Evolutionary conservation across 2,329 filamentous ascomycete genomes (phyloP), one percentile per base, ranked within the genome.

Genomic region (Colletotrichum sp.): DNA sequence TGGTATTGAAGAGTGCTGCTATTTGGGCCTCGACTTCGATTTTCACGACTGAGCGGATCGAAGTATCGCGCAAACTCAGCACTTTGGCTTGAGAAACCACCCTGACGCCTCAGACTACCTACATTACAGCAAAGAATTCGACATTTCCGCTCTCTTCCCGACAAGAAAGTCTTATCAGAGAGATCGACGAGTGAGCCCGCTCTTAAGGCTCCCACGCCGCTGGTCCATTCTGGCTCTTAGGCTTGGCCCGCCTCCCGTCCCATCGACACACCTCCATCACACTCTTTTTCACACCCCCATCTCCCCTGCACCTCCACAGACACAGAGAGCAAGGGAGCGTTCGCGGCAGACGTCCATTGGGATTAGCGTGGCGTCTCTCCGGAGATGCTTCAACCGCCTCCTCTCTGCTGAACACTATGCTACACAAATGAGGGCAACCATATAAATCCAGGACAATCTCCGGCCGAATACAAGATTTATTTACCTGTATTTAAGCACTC

Each of bases 131-230:
- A 75, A 67, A 12, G 39, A 75, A 67, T 77, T 66, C 59, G 66
- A 71, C 75, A 75, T 77, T 75, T 71, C 66, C 75, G 67, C 21
- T 21, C 16, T 71, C 65, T 39, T 60, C 71, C 75, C 32, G 60
- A 5, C 49, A 55, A 36, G 7, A 52, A 5, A 62, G 16, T 59
- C 60, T 75, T 77, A 71, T 77, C 71, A 67, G 72, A 59, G 39
- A 77, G 75, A 77, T 77, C 75, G 71, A 75, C 71, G 32, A 52
- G 49, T 32, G 24, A 77, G 75, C 55, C 75, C 66, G 62, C 75
- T 68, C 28, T 63, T 69, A 71, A 75, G 71, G 66, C 71, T 75
- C 75, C 66, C 75, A 32, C 66, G 24, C 52, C 62, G 62, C 67
- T 76, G 64, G 66, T 66, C 52, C 55, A 39, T 21, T 44, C 75